These are phyloP conservation scores for Auricularia sp. DNA, from an alignment of 768 basidiomycete genomes.

Conservation along the genomic window DNA sequence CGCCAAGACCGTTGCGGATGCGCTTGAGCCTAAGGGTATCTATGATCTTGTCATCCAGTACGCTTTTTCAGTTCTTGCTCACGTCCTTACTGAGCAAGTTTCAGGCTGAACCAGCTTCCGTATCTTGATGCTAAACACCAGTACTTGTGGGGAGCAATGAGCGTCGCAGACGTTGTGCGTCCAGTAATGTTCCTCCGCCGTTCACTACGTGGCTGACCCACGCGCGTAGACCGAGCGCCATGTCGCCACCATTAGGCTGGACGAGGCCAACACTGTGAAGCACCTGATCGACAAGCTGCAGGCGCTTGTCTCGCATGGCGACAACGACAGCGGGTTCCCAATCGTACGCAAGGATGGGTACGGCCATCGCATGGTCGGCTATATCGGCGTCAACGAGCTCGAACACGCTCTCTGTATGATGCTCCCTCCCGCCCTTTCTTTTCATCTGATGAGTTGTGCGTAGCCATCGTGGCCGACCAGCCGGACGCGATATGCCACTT, in stretches of 20 bases:
- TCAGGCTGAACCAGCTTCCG: slow-evolving; percentile 68
- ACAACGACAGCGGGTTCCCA: slow-evolving; percentile 80
- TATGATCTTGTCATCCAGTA: slow-evolving; percentile 93
- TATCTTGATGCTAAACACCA: slow-evolving; percentile 88
- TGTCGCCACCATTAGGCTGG: slow-evolving; percentile 61
- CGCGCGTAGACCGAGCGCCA: slow-evolving; percentile 49
- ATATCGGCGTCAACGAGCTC: slow-evolving; percentile 86
- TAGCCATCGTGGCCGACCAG: slow-evolving; percentile 68
- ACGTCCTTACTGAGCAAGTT: background rate
- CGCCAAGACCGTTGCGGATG: slow-evolving; percentile 84
- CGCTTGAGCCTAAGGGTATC: slow-evolving; percentile 85
- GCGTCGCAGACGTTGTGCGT: slow-evolving; percentile 71
- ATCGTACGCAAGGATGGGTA: slow-evolving; percentile 51
- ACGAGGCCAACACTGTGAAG: slow-evolving; percentile 66
- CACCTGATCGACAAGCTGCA: slow-evolving; percentile 64
- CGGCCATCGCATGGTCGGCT: slow-evolving; percentile 68
- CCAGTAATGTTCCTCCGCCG: slow-evolving; percentile 4
- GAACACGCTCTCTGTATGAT: slow-evolving; percentile 81
- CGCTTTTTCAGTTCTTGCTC: slow-evolving; percentile 9
- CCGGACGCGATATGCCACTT: slow-evolving; percentile 61
- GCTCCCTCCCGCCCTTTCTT: background rate
- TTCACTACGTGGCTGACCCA: background rate
- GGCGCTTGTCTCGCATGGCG: slow-evolving; percentile 43
- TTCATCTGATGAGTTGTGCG: background rate
- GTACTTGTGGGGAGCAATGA: slow-evolving; percentile 73